Evolutionary conservation across 495 filamentous ascomycete species (phyloP).

Genomic region (Cenococcum geophilum): DNA sequence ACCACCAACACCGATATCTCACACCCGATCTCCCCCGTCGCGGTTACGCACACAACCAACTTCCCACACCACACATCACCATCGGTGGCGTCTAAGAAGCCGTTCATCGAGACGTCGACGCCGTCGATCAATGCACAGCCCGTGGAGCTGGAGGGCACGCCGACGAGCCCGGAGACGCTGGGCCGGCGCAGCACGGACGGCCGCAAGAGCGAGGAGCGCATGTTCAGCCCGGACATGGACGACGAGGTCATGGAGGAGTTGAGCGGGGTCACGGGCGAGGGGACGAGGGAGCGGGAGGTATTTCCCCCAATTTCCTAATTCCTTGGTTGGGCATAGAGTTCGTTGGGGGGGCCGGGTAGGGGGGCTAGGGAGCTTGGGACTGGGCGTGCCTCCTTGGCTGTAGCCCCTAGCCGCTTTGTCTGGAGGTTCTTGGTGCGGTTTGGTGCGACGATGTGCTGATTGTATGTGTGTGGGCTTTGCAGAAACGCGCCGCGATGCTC

Average conservation of each 20-base stretch:
- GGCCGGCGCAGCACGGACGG: not conserved
- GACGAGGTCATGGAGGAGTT: conserved; percentile 26
- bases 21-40: conserved; percentile 1
- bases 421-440: no score
- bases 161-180: conserved; percentile 6
- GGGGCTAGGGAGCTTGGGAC: not conserved
- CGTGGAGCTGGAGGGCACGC: conserved; percentile 34
- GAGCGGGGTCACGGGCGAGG: conserved; percentile 24
- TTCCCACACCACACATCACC: conserved; percentile 30
- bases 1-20: not conserved
- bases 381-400: not conserved
- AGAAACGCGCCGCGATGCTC: conserved; percentile 33
- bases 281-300: conserved; percentile 28
- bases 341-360: not conserved
- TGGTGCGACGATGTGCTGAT: no score
- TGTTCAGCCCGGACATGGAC: conserved; percentile 21
- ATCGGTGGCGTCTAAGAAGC: conserved; percentile 11
- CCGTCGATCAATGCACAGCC: conserved; percentile 35
- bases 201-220: not conserved
- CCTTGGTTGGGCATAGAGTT: no score
- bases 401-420: no score
- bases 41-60: not conserved
- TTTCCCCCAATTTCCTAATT: not conserved
- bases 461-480: not conserved
- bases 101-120: conserved; percentile 27